Conservation (phyloP, 2,329 filamentous ascomycete genomes). For the Ilyonectria mors-panacis region DNA sequence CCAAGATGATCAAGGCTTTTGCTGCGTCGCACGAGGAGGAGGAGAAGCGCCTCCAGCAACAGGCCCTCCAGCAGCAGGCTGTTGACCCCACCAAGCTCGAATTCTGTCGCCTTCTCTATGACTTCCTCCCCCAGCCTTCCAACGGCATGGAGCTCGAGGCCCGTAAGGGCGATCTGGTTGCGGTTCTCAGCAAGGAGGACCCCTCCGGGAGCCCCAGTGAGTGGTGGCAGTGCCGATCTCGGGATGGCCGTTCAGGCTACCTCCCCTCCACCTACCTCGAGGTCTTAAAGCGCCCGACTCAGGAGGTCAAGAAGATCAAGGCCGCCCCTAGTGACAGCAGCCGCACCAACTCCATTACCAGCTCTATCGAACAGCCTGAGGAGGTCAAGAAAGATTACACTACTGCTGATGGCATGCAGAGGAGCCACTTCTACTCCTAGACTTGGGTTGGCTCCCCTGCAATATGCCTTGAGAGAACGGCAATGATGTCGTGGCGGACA, state of each 20-base stretch:
- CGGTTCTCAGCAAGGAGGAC: slow-evolving; percentile 92
- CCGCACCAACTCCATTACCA: slow-evolving; percentile 67
- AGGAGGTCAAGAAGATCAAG: slow-evolving; percentile 68
- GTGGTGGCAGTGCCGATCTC: slow-evolving; percentile 96
- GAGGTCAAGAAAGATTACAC: slow-evolving; percentile 67
- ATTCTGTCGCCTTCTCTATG: slow-evolving; percentile 95
- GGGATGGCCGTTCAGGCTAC: slow-evolving; percentile 93
- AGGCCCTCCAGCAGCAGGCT: slow-evolving; percentile 67
- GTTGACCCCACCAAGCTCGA: slow-evolving; percentile 93
- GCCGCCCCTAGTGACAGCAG: slow-evolving; percentile 63
- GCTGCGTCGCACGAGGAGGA: slow-evolving; percentile 90
- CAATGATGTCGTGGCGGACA: slow-evolving; percentile 24
- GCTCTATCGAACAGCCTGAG: slow-evolving; percentile 54
- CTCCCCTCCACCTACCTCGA: slow-evolving; percentile 93
- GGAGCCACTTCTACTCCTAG: slow-evolving; percentile 71
- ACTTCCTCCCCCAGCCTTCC: slow-evolving; percentile 87
- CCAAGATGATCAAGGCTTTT: slow-evolving; percentile 90
- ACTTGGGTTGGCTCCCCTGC: slow-evolving; percentile 30
- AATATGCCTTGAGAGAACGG: slow-evolving; percentile 14
- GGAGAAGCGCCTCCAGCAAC: slow-evolving; percentile 69
- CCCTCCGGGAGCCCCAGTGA: slow-evolving; percentile 93
- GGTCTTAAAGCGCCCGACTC: slow-evolving; percentile 71
- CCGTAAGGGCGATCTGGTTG: slow-evolving; percentile 95
- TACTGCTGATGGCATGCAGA: slow-evolving; percentile 69
- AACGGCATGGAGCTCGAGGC: slow-evolving; percentile 86